Evolutionary conservation across 2,329 filamentous ascomycete genomes (phyloP), one percentile per base, ranked within the genome.

Genomic region (Penicillium freii): DNA sequence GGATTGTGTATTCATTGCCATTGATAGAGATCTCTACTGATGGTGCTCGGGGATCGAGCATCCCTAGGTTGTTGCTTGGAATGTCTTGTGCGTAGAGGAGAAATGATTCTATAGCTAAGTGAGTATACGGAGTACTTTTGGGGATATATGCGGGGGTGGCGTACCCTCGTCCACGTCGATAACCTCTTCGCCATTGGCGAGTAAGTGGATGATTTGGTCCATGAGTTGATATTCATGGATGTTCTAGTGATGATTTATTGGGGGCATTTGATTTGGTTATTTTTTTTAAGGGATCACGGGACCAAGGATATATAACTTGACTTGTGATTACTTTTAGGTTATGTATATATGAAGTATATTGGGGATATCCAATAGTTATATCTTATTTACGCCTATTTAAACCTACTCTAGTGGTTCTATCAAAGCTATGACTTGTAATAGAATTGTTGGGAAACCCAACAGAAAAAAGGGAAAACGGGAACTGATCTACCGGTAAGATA

Each of bases 61-160:
- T 94, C 69, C 93, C 94, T 10, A 97, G 86, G 66, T 92, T 87
- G 54, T 86, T 84, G 13, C 88, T 89, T 0, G 89, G 86, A 27
- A 91, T 84, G 19, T 85, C 77, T 70, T 89, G 86, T 43, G 91
- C 88, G 79, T 96, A 97, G 54, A 97, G 82, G 38, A 92, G 77
- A 70, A 96, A 97, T 5, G 91, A 90, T 78, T 97, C 93, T 96
- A 71, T 38, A 54, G 47, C 54, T 40, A 49, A 51, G 52, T 45
- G 21, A 47, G 45, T 42, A 25, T 45, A 44, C 36, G 34, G 15
- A 17, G n/a, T 38, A 39, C 36, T 39, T 39, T 36, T 49, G 31
- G 31, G 42, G 21, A 34, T 31, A 17, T 31, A 21, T 15, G 7
- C 42, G 31, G 34, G 23, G 58, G 19, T 44, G 39, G 21, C 66